Percentiles rank a stretch among this genome's conserved stretches.
These are phyloP conservation scores for Smittium culicis DNA, from an alignment of 371 early-diverging fungal genomes.

Conservation along the genomic window DNA sequence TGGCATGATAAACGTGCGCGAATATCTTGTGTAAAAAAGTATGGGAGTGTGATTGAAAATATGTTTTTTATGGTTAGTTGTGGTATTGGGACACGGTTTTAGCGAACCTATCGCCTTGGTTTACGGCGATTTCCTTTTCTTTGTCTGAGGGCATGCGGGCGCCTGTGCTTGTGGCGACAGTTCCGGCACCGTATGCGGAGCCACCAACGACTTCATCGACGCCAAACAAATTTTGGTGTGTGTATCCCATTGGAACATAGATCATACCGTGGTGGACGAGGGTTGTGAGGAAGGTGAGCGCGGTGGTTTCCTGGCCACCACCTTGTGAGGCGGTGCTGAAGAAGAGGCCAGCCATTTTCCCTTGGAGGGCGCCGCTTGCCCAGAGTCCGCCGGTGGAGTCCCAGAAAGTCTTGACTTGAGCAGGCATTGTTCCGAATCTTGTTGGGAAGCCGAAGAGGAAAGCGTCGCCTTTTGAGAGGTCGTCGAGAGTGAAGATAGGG, in stretches of 20 bases:
- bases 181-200: too few species aligned
- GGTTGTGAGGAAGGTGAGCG: slow-evolving; percentile 46
- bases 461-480: slow-evolving; percentile 55
- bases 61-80: too few species aligned
- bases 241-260: slow-evolving; percentile 59
- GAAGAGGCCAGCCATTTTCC: slow-evolving; percentile 63
- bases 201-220: slow-evolving; percentile 28
- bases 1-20: too few species aligned
- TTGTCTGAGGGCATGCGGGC: slow-evolving; percentile 38
- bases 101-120: slow-evolving; percentile 52
- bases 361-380: slow-evolving; percentile 44
- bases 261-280: slow-evolving; percentile 71
- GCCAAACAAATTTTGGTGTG: slow-evolving; percentile 36
- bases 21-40: too few species aligned
- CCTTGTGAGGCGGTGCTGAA: slow-evolving; percentile 54
- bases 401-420: slow-evolving; percentile 57
- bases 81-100: slow-evolving; percentile 37
- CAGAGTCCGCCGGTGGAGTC: slow-evolving; percentile 66
- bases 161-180: slow-evolving; percentile 53
- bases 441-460: slow-evolving; percentile 67
- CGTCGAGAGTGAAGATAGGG: slow-evolving; percentile 43
- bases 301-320: slow-evolving; percentile 71
- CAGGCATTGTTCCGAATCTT: slow-evolving; percentile 52
- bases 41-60: too few species aligned
- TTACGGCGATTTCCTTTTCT: slow-evolving; percentile 50